Percentiles rank a stretch among this genome's conserved stretches.
Conservation (phyloP, 2,329 filamentous ascomycete genomes). For the Acarospora socialis region DNA sequence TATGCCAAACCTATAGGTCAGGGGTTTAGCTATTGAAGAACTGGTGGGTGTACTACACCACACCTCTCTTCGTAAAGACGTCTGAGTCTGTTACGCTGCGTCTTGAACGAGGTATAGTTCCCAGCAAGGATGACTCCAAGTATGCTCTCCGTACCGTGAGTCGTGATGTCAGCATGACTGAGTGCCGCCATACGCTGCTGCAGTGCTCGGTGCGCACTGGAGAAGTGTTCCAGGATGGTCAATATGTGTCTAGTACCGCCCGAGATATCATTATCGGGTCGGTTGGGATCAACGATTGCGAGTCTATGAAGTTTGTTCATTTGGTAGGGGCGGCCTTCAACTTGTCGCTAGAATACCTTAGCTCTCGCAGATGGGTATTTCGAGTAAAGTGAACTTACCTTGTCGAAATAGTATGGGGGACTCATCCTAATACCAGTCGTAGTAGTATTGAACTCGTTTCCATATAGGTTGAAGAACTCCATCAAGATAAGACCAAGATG, state of each 20-base stretch:
- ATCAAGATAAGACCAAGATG: slow-evolving; percentile 71
- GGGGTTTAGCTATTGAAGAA: background rate
- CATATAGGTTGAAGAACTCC: slow-evolving; percentile 82
- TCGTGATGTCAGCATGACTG: slow-evolving; percentile 7
- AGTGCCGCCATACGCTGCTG: slow-evolving; percentile 29
- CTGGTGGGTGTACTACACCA: background rate
- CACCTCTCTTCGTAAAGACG: slow-evolving; percentile 9
- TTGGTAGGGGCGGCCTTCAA: slow-evolving; percentile 33
- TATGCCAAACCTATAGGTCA: background rate
- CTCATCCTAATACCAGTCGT: slow-evolving; percentile 60
- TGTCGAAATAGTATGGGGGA: slow-evolving; percentile 60
- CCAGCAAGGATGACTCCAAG: slow-evolving; percentile 13
- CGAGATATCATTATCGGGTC: slow-evolving; percentile 71
- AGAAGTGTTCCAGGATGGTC: slow-evolving; percentile 56
- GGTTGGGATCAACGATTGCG: slow-evolving; percentile 86
- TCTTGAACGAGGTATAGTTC: slow-evolving; percentile 10
- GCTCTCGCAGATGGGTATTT: slow-evolving; percentile 5
- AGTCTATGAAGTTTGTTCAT: slow-evolving; percentile 51
- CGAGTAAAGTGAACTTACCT: slow-evolving; percentile 40
- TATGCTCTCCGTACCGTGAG: no score
- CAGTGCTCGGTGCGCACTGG: slow-evolving; percentile 41
- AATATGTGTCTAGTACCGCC: slow-evolving; percentile 63
- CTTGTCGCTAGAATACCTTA: slow-evolving; percentile 16
- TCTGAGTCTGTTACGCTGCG: slow-evolving; percentile 9
- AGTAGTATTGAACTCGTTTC: slow-evolving; percentile 60